Evolutionary conservation across 2,329 filamentous ascomycete genomes (phyloP).

Genomic region (Cercospora sojina): DNA sequence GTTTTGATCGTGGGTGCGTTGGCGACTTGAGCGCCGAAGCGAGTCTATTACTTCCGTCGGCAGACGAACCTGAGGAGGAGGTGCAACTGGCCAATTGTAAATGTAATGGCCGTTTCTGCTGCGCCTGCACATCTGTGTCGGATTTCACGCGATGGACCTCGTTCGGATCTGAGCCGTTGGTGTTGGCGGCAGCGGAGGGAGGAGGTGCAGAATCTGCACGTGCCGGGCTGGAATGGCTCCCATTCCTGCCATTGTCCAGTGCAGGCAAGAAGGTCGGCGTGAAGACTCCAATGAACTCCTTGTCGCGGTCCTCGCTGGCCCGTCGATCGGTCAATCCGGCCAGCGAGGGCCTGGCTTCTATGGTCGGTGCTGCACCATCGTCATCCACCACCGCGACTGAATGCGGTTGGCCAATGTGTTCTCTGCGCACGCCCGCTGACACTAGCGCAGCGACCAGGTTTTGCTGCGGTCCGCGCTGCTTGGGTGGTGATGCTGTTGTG

Average conservation of each 20-base stretch:
- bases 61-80: conserved; percentile 39
- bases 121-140: conserved; percentile 32
- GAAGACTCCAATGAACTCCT: conserved; percentile 40
- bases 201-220: conserved; percentile 33
- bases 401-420: conserved; percentile 25
- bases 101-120: conserved; percentile 34
- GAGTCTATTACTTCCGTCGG: conserved; percentile 35
- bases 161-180: neutral
- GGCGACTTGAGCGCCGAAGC: conserved; percentile 39
- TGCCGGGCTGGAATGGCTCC: conserved; percentile 15
- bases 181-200: neutral
- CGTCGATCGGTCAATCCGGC: conserved; percentile 31
- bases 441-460: conserved; percentile 29
- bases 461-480: conserved; percentile 16
- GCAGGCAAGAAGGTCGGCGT: conserved; percentile 40
- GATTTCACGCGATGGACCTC: conserved; percentile 31
- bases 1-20: conserved; percentile 28
- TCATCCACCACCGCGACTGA: conserved; percentile 24
- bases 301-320: conserved; percentile 33
- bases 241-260: conserved; percentile 25
- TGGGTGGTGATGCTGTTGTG: conserved; percentile 13
- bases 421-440: conserved; percentile 25
- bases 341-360: conserved; percentile 20
- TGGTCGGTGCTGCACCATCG: conserved; percentile 12
- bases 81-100: conserved; percentile 35